Conservation (phyloP, 2,329 filamentous ascomycete genomes). For the Fusarium udum region DNA sequence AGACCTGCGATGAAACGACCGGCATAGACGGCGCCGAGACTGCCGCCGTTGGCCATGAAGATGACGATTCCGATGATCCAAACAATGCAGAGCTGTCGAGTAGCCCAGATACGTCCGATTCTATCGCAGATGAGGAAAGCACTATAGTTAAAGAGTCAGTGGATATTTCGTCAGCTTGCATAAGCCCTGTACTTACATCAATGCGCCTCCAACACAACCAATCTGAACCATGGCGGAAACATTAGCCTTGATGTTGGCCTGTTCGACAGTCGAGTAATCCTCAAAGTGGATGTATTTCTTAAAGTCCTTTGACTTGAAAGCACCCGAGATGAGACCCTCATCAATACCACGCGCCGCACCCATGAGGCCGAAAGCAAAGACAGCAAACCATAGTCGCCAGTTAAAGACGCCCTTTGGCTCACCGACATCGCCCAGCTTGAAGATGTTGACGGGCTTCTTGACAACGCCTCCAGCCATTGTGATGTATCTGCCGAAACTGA, state of each 20-base stretch:
- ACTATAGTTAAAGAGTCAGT: neutral
- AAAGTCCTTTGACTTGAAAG: constrained; percentile 19
- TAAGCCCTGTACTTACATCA: neutral
- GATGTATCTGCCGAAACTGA: neutral
- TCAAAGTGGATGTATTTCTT: constrained; percentile 9
- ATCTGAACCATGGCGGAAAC: constrained; percentile 22
- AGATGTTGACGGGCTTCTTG: constrained; percentile 23
- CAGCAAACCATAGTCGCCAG: constrained; percentile 22
- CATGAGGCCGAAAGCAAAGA: constrained; percentile 19
- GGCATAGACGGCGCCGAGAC: constrained; percentile 16
- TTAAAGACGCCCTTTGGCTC: constrained; percentile 19
- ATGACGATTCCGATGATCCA: constrained; percentile 13
- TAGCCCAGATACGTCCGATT: constrained; percentile 21
- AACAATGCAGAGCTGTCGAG: constrained; percentile 5
- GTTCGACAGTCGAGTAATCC: constrained; percentile 2
- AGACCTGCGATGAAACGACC: constrained; percentile 30
- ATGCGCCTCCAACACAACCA: constrained; percentile 14
- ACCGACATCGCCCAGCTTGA: constrained; percentile 11
- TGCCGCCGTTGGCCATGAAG: constrained; percentile 17
- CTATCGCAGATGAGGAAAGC: constrained; percentile 13
- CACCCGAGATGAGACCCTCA: constrained; percentile 16
- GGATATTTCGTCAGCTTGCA: neutral
- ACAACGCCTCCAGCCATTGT: constrained; percentile 16
- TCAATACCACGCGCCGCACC: constrained; percentile 14
- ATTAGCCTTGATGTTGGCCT: constrained; percentile 22